Evolutionary conservation across 2,329 filamentous ascomycete species (phyloP).

Genomic region (Neofusicoccum laricinum): DNA sequence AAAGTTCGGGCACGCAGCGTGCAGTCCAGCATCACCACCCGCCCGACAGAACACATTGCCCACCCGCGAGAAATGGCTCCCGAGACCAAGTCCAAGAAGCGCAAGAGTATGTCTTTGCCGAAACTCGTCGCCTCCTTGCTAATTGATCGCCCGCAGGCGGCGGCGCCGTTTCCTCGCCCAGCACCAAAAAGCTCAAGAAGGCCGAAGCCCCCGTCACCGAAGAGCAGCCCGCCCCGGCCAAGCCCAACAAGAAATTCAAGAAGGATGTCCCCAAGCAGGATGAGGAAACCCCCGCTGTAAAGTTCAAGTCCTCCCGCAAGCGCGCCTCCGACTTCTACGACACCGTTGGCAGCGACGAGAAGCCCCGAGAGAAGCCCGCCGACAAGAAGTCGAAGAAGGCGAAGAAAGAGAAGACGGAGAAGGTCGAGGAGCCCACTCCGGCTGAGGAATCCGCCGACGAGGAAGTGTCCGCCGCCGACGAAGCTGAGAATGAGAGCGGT

Average conservation of each 20-base stretch:
- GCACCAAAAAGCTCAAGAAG: slow-evolving; percentile 39
- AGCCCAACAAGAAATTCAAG: slow-evolving; percentile 16
- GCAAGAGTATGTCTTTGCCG: slow-evolving; percentile 43
- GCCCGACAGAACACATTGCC: slow-evolving; percentile 19
- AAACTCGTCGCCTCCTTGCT: slow-evolving; percentile 17
- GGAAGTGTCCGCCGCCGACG: slow-evolving; percentile 23
- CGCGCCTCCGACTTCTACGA: slow-evolving; percentile 36
- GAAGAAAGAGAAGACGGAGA: slow-evolving; percentile 2
- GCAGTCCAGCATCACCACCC: slow-evolving; percentile 15
- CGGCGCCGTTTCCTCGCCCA: slow-evolving; percentile 32
- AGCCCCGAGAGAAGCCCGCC: slow-evolving; percentile 16
- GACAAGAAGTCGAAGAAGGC: slow-evolving; percentile 27
- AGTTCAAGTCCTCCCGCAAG: slow-evolving; percentile 32
- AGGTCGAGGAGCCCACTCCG: slow-evolving; percentile 1
- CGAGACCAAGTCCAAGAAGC: slow-evolving; percentile 55
- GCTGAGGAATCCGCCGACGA: slow-evolving; percentile 10
- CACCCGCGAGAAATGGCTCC: slow-evolving; percentile 48
- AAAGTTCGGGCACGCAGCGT: slow-evolving; percentile 21
- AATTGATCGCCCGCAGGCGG: slow-evolving; percentile 27
- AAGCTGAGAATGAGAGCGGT: slow-evolving; percentile 29
- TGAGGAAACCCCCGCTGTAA: slow-evolving; percentile 21
- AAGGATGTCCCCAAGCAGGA: slow-evolving; percentile 22
- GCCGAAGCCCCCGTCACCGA: slow-evolving; percentile 21
- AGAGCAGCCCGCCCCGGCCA: slow-evolving; percentile 3
- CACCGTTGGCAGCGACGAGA: slow-evolving; percentile 17